These are phyloP conservation scores for Sugiyamaella mastotermitis DNA, from an alignment of 805 yeast genomes.

Conservation along the genomic window DNA sequence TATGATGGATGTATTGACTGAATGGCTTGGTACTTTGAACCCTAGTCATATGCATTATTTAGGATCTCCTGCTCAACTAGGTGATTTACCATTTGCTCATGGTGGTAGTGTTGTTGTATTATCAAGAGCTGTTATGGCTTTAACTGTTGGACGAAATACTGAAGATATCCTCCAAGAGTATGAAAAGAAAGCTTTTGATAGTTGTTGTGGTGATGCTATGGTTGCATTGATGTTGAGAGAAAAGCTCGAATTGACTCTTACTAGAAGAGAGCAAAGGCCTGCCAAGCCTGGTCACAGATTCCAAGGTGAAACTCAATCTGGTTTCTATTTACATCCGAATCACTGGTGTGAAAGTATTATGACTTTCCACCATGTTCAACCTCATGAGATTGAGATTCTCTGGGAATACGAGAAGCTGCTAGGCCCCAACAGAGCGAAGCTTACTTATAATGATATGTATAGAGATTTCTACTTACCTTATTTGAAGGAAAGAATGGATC, in stretches of 20 bases:
- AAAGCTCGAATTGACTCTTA: slow-evolving; percentile 12
- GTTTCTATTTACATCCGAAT: slow-evolving; percentile 12
- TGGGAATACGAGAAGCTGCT: slow-evolving; percentile 29
- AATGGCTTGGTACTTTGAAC: slow-evolving; percentile 22
- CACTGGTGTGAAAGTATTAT: slow-evolving; percentile 28
- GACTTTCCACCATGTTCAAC: slow-evolving; percentile 27
- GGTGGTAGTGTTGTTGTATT: slow-evolving; percentile 35
- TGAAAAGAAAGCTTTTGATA: slow-evolving; percentile 18
- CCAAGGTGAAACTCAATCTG: slow-evolving; percentile 28
- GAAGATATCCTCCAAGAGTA: slow-evolving; percentile 18
- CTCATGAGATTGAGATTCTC: slow-evolving; percentile 23
- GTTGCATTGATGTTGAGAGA: slow-evolving; percentile 24
- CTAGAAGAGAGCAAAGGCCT: slow-evolving; percentile 14
- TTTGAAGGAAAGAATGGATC: slow-evolving; percentile 8
- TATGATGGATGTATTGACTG: slow-evolving; percentile 25
- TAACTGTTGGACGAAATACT: slow-evolving; percentile 22
- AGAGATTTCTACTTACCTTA: slow-evolving; percentile 19
- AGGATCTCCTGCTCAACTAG: slow-evolving; percentile 26
- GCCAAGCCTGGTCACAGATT: slow-evolving; percentile 16
- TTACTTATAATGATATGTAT: slow-evolving; percentile 18
- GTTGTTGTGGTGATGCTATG: slow-evolving; percentile 33
- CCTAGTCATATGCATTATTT: slow-evolving; percentile 27
- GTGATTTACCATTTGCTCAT: slow-evolving; percentile 29
- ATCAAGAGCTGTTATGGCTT: slow-evolving; percentile 27
- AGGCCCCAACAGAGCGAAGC: slow-evolving; percentile 15